Evolutionary conservation across 2,329 filamentous ascomycete species (phyloP), one percentile per base, ranked within the genome.

Genomic region (Trichophyton simii): DNA sequence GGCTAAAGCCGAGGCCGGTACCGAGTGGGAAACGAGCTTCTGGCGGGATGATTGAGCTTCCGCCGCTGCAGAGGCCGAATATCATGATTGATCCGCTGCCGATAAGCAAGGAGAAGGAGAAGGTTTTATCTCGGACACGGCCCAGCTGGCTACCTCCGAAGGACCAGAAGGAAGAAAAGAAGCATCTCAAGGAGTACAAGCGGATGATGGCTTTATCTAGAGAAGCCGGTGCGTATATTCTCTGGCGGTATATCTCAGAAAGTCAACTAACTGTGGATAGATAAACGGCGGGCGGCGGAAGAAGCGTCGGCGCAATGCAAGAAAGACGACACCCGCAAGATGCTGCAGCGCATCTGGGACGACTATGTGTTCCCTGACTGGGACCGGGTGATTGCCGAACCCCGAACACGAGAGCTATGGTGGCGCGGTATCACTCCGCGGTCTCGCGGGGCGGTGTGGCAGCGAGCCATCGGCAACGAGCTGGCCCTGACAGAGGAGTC

Each of bases 141-240:
- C 91, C 80, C 41, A 86, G 80, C 57, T 88, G 80, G 85, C 77
- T 84, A 60, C 85, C 83, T 20, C 83, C 83, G 7, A 85, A 82
- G 75, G 86, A 94, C 66, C 91, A 90, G 1, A 88, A 88, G 60
- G 94, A 99, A 73, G 94, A 99, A 76, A 88, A 84, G 71, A 87
- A 86, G 66, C 94, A 99, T 73, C 72, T 99, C 66, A 91, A 83
- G 69, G 80, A 86, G 67, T 86, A 84, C 69, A 82, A 85, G 73
- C 78, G 77, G 67, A 86, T 86, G 82, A 83, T 86, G 82, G 79
- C 80, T n/a, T 75, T 79, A 52, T 80, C 83, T 31, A 77, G 81
- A 46, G 83, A 85, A 74, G 77, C 79, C 61, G 79, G 80, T 80
- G 72, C 67, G 77, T 69, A 55, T 31, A 31, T 57, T 22, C 13